These are phyloP conservation scores for Thalassiosira livingstoniorum DNA, from an alignment of 352 stramenopile genomes.

Conservation along the genomic window DNA sequence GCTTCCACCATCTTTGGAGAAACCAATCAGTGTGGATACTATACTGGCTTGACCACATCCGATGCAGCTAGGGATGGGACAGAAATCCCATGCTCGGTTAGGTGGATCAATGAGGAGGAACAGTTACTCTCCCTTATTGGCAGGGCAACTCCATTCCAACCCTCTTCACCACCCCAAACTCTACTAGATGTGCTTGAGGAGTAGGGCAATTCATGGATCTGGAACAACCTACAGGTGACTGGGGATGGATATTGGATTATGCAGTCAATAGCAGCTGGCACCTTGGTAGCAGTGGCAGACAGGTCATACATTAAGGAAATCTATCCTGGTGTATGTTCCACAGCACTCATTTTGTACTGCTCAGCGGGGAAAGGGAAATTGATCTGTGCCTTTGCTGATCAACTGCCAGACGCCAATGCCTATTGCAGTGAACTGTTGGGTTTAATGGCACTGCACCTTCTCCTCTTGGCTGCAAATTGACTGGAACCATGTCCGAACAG, in stretches of 20 bases:
- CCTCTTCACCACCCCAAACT: too few relatives aligned
- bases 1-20: not conserved
- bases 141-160: too few relatives aligned
- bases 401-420: not conserved
- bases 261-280: conserved; percentile 9
- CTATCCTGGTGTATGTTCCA: not conserved
- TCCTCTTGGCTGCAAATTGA: not conserved
- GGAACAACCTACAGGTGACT: not conserved
- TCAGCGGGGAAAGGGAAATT: conserved; percentile 5
- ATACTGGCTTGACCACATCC: not conserved
- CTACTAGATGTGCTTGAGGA: not conserved
- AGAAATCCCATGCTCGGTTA: not conserved
- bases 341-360: conserved; percentile 27
- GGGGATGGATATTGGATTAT: conserved; percentile 15
- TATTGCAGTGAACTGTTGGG: conserved; percentile 20
- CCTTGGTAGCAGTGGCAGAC: conserved; percentile 25
- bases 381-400: conserved; percentile 2
- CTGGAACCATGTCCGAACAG: not conserved
- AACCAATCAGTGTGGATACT: not conserved
- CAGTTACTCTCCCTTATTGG: not conserved
- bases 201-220: conserved; percentile 5
- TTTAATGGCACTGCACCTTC: not conserved
- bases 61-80: not conserved
- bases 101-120: not conserved
- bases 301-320: conserved; percentile 32